Evolutionary conservation across 192 early-diverging fungal species (phyloP), one percentile per base, ranked within the genome.

Genomic region (Linnemannia zychae): DNA sequence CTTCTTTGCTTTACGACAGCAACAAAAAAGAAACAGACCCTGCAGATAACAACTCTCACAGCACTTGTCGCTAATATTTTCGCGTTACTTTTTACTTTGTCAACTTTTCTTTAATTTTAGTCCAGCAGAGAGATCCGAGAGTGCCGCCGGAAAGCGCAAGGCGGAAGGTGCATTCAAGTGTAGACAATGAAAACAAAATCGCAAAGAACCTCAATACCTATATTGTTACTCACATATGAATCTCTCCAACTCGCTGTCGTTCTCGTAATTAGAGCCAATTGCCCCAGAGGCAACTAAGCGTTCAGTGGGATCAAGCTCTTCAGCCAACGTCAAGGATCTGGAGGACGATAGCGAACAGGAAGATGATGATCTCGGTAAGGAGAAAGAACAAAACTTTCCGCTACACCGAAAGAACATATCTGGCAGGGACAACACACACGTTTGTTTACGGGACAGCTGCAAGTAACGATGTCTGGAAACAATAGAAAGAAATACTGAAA

Each of bases 281-380:
- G 76, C 67, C 7, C 60, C 65, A 15, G 66, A 44, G 17, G 24
- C 72, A 50, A n/a, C 67, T 24, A 84, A 84, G 68, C 82, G 82
- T 15, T 47, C 82, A 7, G 72, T 71, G 13, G 82, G 77, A 4
- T 84, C 82, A 18, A 82, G 81, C 47, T 84, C 82, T 1, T 31
- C 72, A 15, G 22, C 76, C 20, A 76, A 78, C 7, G 17, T 28
- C 13, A 24, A 71, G 46, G 82, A 84, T 40, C 48, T 47, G 47
- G 81, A 83, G 28, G 76, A 84, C n/a, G 65, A 84, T 48, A 84
- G 77, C 28, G 82, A 72, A 31, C 82, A 84, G 48, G 82, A 84
- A 50, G 82, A 84, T 11, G 76, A 84, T 36, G 82, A 84, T 66
- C 82, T 84, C n/a, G 82, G 82, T 84, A 84, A 67, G 50, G 31